Conservation (phyloP, 371 early-diverging fungal species). For the Modicella reniformis region DNA sequence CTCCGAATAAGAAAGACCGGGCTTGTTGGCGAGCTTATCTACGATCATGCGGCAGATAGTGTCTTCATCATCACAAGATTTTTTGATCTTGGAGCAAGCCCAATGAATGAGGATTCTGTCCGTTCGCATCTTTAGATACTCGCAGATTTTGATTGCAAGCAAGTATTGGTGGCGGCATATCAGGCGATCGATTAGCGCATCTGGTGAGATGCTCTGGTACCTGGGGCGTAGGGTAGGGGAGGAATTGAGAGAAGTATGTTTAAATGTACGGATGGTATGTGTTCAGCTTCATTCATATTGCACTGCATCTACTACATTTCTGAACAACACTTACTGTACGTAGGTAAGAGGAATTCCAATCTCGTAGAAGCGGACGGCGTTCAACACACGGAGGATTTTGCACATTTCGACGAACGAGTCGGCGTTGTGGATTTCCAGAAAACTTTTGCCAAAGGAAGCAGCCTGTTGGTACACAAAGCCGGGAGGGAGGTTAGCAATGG, state of each 20-base stretch:
- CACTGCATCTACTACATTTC: not conserved
- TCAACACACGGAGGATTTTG: slow-evolving; percentile 84
- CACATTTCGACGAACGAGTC: slow-evolving; percentile 91
- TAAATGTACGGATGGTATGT: not conserved
- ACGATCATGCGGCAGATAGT: slow-evolving; percentile 81
- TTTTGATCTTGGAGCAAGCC: slow-evolving; percentile 95
- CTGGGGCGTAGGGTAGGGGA: slow-evolving; percentile 48
- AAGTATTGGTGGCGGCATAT: slow-evolving; percentile 85
- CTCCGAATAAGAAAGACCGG: slow-evolving; percentile 86
- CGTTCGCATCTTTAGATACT: slow-evolving; percentile 80
- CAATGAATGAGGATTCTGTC: slow-evolving; percentile 92
- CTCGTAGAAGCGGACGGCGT: slow-evolving; percentile 83
- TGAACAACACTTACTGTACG: slow-evolving; percentile 71
- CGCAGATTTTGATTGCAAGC: slow-evolving; percentile 86
- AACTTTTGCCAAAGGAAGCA: slow-evolving; percentile 95
- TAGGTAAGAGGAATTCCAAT: slow-evolving; percentile 92
- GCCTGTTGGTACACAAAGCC: slow-evolving; percentile 62
- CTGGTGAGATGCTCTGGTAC: slow-evolving; percentile 79
- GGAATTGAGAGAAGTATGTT: not conserved
- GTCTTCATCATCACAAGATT: slow-evolving; percentile 87
- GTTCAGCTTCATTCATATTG: too few species aligned
- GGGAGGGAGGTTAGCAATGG: not conserved
- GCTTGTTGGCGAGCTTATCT: slow-evolving; percentile 76
- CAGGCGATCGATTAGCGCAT: slow-evolving; percentile 83
- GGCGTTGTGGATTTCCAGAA: slow-evolving; percentile 84